Evolutionary conservation across 2,329 filamentous ascomycete genomes (phyloP).

Genomic region (Elsinoe perseae): DNA sequence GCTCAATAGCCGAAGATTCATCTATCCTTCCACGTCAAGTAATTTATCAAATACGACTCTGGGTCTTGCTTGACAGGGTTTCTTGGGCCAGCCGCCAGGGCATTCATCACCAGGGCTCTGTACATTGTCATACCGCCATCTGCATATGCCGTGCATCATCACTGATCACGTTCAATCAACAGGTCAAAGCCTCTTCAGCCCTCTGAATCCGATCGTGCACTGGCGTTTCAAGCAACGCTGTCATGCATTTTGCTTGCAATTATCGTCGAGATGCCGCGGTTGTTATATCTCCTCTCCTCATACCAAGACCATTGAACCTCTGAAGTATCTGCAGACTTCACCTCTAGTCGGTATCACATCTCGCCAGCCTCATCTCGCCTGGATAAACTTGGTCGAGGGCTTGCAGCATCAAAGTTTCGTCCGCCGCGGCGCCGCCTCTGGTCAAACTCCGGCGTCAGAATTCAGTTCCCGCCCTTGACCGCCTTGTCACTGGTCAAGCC

Average conservation of each 20-base stretch:
- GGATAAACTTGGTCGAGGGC: background rate
- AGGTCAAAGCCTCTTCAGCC: background rate
- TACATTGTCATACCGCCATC: background rate
- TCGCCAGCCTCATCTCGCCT: background rate
- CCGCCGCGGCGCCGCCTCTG: background rate
- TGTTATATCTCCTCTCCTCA: background rate
- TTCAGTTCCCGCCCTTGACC: background rate
- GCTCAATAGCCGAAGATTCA: constrained; percentile 11
- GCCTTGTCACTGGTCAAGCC: constrained; percentile 5
- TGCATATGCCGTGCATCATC: background rate
- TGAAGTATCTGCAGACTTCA: background rate
- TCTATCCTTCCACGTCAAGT: constrained; percentile 11
- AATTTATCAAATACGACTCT: background rate
- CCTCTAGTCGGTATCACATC: background rate
- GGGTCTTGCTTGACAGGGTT: background rate
- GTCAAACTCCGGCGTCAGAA: too few species aligned
- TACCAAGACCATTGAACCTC: background rate
- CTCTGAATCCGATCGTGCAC: background rate
- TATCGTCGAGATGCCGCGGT: constrained; percentile 1
- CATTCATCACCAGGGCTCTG: background rate
- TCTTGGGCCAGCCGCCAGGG: background rate
- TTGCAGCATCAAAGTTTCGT: background rate
- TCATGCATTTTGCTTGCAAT: background rate
- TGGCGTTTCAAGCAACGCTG: constrained; percentile 1
- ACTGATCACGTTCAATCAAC: background rate